Evolutionary conservation across 2,329 filamentous ascomycete species (phyloP).

Genomic region (Claviceps capensis): DNA sequence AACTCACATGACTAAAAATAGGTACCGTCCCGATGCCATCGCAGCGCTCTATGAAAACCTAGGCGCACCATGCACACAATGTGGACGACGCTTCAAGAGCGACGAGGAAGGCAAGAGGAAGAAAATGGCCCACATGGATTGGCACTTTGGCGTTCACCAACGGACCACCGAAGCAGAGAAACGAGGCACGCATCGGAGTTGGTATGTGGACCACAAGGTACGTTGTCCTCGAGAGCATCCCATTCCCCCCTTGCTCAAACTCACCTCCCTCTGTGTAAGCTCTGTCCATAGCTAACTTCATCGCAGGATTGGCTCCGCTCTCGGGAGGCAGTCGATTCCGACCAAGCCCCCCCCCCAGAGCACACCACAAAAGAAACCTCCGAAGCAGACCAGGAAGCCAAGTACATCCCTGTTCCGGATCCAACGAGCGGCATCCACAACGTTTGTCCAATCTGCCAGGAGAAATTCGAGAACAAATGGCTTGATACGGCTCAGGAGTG

Average conservation of each 20-base stretch:
- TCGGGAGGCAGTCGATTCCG: slow-evolving; percentile 62
- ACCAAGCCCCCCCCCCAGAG: slow-evolving; percentile 25
- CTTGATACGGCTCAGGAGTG: slow-evolving; percentile 89
- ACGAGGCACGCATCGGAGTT: slow-evolving; percentile 79
- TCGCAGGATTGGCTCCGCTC: slow-evolving; percentile 77
- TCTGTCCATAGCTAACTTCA: too few species aligned
- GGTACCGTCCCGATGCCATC: slow-evolving; percentile 62
- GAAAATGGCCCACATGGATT: slow-evolving; percentile 90
- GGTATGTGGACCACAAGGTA: slow-evolving; percentile 84
- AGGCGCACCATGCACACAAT: slow-evolving; percentile 80
- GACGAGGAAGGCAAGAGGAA: slow-evolving; percentile 67
- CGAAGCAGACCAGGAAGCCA: slow-evolving; percentile 31
- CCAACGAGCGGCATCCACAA: slow-evolving; percentile 61
- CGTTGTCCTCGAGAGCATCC: slow-evolving; percentile 16
- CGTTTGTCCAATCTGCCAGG: slow-evolving; percentile 86
- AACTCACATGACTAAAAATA: background rate
- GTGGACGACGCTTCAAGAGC: slow-evolving; percentile 71
- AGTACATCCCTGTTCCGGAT: slow-evolving; percentile 75
- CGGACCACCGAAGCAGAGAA: slow-evolving; percentile 77
- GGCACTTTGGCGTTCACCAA: slow-evolving; percentile 92
- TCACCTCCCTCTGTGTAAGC: too few species aligned
- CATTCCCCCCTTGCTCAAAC: too few species aligned
- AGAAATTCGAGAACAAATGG: slow-evolving; percentile 87
- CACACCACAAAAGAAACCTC: slow-evolving; percentile 19
- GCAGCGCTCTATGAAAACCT: slow-evolving; percentile 64